phyloP scores from a whole-genome alignment of 129 eudicot species.

The Artemisia annua region DNA sequence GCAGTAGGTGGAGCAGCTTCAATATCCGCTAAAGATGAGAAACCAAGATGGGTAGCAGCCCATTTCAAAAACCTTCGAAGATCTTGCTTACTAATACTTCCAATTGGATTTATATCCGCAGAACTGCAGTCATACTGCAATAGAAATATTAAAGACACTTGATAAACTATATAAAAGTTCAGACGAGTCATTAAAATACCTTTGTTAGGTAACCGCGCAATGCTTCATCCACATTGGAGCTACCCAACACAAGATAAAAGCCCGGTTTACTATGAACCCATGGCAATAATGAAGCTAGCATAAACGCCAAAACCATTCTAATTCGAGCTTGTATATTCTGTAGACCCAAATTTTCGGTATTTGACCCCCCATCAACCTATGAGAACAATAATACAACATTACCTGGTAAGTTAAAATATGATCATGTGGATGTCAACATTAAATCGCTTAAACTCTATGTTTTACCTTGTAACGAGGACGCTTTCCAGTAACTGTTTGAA shows the following conservation, averaged over 20 bases:
- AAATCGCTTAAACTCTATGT: background rate
- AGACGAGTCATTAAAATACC: conserved; percentile 35
- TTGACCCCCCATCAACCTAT: conserved; percentile 94
- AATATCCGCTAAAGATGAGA: conserved; percentile 78
- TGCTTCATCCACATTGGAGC: conserved; percentile 98
- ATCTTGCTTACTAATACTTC: conserved; percentile 95
- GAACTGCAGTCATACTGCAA: conserved; percentile 96
- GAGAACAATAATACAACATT: background rate
- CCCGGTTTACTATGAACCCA: conserved; percentile 98
- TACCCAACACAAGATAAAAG: conserved; percentile 92
- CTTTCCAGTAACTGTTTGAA: conserved; percentile 84
- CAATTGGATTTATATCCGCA: conserved; percentile 95
- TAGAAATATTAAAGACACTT: background rate
- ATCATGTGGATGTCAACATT: too few species aligned
- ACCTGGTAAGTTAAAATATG: too few species aligned
- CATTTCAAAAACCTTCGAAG: conserved; percentile 76
- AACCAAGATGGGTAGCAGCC: conserved; percentile 93
- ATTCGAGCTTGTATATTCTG: conserved; percentile 98
- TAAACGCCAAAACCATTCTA: conserved; percentile 95
- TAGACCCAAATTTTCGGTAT: conserved; percentile 86
- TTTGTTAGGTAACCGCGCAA: conserved; percentile 96
- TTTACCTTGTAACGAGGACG: conserved; percentile 87
- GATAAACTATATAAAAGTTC: background rate
- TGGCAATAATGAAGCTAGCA: conserved; percentile 93
- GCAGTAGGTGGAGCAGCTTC: conserved; percentile 99